A percentile compares a stretch with the other conserved stretches of the same genome.
These are phyloP conservation scores for Paxillus ammoniavirescens DNA, from an alignment of 768 basidiomycete genomes.

Conservation along the genomic window DNA sequence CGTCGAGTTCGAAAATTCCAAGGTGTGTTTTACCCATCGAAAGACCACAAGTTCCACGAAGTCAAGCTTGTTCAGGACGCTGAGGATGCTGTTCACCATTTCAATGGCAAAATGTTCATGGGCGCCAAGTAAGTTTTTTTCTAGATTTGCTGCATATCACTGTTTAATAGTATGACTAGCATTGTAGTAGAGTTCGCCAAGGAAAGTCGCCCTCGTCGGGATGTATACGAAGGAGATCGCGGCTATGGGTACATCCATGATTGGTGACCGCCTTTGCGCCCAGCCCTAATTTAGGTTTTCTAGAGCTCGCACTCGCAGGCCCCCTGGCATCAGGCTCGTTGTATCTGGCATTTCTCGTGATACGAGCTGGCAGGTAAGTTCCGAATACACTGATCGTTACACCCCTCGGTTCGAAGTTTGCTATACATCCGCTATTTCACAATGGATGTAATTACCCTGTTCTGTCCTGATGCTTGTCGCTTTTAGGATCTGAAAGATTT, in stretches of 20 bases:
- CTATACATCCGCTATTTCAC: constrained; percentile 21
- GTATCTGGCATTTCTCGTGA: constrained; percentile 90
- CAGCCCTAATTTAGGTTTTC: constrained; percentile 24
- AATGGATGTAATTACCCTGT: constrained; percentile 5
- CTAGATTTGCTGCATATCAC: background rate
- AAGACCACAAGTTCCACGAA: background rate
- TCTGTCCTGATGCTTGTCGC: constrained; percentile 31
- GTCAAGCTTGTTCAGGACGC: constrained; percentile 66
- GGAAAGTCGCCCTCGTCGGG: constrained; percentile 83
- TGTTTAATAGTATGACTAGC: constrained; percentile 38
- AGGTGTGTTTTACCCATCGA: constrained; percentile 39
- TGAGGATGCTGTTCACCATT: constrained; percentile 85
- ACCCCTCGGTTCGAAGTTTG: background rate
- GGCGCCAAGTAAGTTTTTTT: constrained; percentile 56
- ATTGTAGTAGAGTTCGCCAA: constrained; percentile 97
- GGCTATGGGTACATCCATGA: constrained; percentile 48
- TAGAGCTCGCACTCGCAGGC: constrained; percentile 67
- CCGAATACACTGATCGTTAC: background rate
- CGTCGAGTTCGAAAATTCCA: constrained; percentile 88
- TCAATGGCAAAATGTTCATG: constrained; percentile 88
- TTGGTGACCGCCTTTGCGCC: constrained; percentile 3
- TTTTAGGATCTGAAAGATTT: constrained; percentile 96
- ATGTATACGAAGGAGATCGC: constrained; percentile 60
- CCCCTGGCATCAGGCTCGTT: constrained; percentile 78
- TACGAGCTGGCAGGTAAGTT: constrained; percentile 98